Evolutionary conservation across 2,329 filamentous ascomycete species (phyloP), one percentile per base, ranked within the genome.

Genomic region (Scytalidium lignicola): DNA sequence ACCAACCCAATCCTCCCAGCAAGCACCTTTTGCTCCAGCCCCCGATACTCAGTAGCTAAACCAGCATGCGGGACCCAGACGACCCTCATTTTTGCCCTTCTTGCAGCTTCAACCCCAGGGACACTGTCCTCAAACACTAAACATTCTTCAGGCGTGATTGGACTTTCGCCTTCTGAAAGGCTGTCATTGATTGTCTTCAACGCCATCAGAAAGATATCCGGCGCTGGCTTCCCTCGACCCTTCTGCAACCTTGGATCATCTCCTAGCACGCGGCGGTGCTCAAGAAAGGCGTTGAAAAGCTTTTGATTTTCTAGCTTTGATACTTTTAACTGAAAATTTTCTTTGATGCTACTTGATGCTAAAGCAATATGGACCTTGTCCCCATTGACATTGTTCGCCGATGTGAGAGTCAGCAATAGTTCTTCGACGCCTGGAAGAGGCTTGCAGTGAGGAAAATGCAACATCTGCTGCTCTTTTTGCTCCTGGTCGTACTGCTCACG

Each of bases 101-200:
- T 76, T 3, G 90, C 93, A 2, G 90, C 83, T 70, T 99, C 93
- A 2, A 96, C 90, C 3, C 93, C 93, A 0, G 90, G 89, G 1
- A 97, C 91, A 42, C 86, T 89, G 67, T 99, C 93, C 70, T 99
- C 93, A 61, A 99, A 97, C 0, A 97, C 93, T 15, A 99, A 75
- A 65, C 93, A 97, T 68, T 97, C 92, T 57, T 88, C 86, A 0
- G 90, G 90, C 47, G 65, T 74, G 54, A 99, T 85, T 51, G 79
- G 71, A 55, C 76, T 71, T 46, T 86, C 83, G 37, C 80, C 82
- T 3, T 75, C 70, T 0, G 74, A 71, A 6, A 95, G 73, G 15
- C 82, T 81, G 41, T 80, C 79, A 68, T 99, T 99, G 65, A 99
- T 85, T 3, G 84, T 88, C 67, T 87, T 75, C 48, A 99, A 73